These are phyloP conservation scores for Arachnomyces sp. DNA, from an alignment of 2,329 filamentous ascomycete species.

Conservation along the genomic window DNA sequence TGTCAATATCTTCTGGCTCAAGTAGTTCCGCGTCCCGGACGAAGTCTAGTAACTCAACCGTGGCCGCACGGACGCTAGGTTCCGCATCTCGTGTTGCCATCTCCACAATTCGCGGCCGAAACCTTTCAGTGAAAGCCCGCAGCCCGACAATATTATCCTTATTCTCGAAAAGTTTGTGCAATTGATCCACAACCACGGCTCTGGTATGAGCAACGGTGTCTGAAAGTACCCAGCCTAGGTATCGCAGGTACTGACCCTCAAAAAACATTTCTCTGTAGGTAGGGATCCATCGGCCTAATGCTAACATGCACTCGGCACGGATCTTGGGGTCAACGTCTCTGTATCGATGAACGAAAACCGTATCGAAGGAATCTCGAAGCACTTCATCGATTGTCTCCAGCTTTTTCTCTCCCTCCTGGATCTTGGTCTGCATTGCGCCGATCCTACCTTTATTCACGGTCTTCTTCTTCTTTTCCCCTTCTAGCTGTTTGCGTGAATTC, in stretches of 20 bases:
- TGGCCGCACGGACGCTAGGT: slow-evolving; percentile 66
- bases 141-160: slow-evolving; percentile 69
- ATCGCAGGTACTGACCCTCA: slow-evolving; percentile 81
- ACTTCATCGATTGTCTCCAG: slow-evolving; percentile 62
- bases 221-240: slow-evolving; percentile 91
- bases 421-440: slow-evolving; percentile 62
- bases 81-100: slow-evolving; percentile 86
- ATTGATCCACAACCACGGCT: slow-evolving; percentile 77
- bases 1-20: slow-evolving; percentile 85
- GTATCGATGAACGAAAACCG: slow-evolving; percentile 91
- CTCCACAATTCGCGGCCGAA: slow-evolving; percentile 78
- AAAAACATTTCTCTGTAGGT: slow-evolving; percentile 81
- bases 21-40: slow-evolving; percentile 78
- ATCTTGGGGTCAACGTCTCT: slow-evolving; percentile 88
- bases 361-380: slow-evolving; percentile 82
- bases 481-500: slow-evolving; percentile 68
- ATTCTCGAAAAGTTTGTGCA: slow-evolving; percentile 70
- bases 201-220: slow-evolving; percentile 68
- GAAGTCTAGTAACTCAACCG: slow-evolving; percentile 73
- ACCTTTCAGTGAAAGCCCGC: slow-evolving; percentile 87
- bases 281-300: slow-evolving; percentile 82
- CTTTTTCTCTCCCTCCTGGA: slow-evolving; percentile 62
- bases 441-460: slow-evolving; percentile 72
- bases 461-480: slow-evolving; percentile 65
- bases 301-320: slow-evolving; percentile 77